A percentile compares a stretch with the other conserved stretches of the same genome.
Conservation (phyloP, 768 basidiomycete species). For the Suillus paluster region DNA sequence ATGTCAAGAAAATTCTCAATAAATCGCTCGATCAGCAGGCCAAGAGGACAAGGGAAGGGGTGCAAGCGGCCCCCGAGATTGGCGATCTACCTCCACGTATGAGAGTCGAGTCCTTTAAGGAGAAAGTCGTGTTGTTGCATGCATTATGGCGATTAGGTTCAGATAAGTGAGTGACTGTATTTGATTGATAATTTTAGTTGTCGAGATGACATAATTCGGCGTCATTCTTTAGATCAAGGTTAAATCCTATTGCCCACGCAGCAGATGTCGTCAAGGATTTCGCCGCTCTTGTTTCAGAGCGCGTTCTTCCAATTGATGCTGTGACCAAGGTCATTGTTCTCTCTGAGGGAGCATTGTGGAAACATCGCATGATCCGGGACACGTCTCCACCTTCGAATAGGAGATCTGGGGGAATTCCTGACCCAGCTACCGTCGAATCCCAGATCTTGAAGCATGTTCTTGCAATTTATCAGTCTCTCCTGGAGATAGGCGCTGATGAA, state of each 20-base stretch:
- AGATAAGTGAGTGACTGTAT: conserved; percentile 55
- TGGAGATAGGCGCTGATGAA: conserved; percentile 68
- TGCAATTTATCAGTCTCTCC: conserved; percentile 61
- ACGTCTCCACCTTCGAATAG: conserved; percentile 34
- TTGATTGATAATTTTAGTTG: neutral
- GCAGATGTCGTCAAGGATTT: conserved; percentile 60
- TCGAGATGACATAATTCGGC: conserved; percentile 9
- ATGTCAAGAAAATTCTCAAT: conserved; percentile 72
- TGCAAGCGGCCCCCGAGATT: conserved; percentile 34
- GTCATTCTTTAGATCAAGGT: conserved; percentile 31
- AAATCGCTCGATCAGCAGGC: conserved; percentile 69
- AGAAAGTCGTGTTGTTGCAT: conserved; percentile 76
- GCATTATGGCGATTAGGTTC: conserved; percentile 64
- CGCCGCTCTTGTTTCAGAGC: conserved; percentile 61
- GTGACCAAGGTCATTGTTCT: conserved; percentile 77
- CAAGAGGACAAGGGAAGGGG: conserved; percentile 45
- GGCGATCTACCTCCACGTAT: conserved; percentile 49
- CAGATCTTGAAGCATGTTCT: conserved; percentile 71
- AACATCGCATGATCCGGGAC: conserved; percentile 74
- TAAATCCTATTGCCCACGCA: conserved; percentile 54
- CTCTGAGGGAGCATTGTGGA: conserved; percentile 84
- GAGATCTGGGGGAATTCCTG: conserved; percentile 25
- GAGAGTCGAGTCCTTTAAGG: conserved; percentile 69
- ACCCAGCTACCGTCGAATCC: conserved; percentile 55
- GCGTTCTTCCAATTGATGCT: conserved; percentile 73